Conservation (phyloP, 169 alveolate species). For the Ichthyophthirius multifiliis region DNA sequence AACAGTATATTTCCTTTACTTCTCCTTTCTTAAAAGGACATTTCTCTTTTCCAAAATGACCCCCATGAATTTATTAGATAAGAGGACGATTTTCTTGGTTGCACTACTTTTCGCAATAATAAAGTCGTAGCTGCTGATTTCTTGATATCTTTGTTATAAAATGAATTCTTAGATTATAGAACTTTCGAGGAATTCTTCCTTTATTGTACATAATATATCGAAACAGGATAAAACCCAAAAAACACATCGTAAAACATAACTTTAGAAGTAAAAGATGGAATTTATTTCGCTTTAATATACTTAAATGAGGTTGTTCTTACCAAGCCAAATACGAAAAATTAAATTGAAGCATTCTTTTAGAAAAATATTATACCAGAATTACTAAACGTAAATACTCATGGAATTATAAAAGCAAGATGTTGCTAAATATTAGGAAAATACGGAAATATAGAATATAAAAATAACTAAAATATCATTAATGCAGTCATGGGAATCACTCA, state of each 20-base stretch:
- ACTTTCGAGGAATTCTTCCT: constrained; percentile 35
- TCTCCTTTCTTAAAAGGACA: constrained; percentile 34
- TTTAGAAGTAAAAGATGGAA: constrained; percentile 52
- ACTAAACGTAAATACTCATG: constrained; percentile 5
- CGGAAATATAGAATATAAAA: constrained; percentile 3
- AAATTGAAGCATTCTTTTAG: constrained; percentile 28
- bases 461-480: constrained; percentile 14
- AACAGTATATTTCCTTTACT: constrained; percentile 36
- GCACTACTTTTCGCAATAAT: background rate
- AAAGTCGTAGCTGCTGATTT: constrained; percentile 38
- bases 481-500: constrained; percentile 34
- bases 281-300: constrained; percentile 30
- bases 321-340: background rate
- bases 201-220: constrained; percentile 8
- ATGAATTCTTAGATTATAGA: background rate
- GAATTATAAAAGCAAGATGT: constrained; percentile 52
- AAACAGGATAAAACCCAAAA: constrained; percentile 8
- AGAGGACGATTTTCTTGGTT: no score
- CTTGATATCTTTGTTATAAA: constrained; percentile 12
- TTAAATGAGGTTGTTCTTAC: constrained; percentile 12
- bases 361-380: constrained; percentile 51
- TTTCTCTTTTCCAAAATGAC: constrained; percentile 29
- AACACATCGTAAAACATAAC: constrained; percentile 14
- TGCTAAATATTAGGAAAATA: constrained; percentile 54
- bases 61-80: constrained; percentile 50